These are phyloP conservation scores for Irpex sp. DNA, from an alignment of 1,284 basidiomycete species.

Conservation along the genomic window DNA sequence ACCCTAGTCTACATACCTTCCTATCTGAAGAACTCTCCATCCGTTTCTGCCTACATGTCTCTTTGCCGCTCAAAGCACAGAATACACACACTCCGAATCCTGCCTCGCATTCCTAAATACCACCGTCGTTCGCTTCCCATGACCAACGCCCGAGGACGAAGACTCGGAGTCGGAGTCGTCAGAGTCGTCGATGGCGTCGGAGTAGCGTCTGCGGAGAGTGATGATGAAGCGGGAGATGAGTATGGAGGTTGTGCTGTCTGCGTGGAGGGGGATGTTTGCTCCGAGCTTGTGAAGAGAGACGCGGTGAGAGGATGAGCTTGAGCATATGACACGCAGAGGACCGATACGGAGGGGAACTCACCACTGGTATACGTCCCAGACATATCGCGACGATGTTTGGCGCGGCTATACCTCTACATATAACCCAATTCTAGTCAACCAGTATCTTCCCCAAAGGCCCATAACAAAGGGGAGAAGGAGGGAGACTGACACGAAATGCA, in stretches of 20 bases:
- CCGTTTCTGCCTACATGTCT: too few relatives aligned
- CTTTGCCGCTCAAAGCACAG: background rate
- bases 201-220: background rate
- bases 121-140: background rate
- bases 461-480: background rate
- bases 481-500: background rate
- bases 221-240: background rate
- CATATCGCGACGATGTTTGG: background rate
- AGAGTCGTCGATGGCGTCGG: background rate
- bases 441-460: background rate
- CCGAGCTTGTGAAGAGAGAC: background rate
- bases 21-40: too few relatives aligned
- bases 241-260: background rate
- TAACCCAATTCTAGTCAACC: background rate
- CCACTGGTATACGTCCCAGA: background rate
- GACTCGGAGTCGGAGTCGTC: background rate
- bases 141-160: background rate
- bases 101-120: background rate
- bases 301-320: background rate
- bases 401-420: background rate
- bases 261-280: background rate
- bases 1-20: too few relatives aligned
- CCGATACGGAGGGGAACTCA: background rate
- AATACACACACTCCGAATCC: background rate
- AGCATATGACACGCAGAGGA: background rate